Conservation (phyloP, 768 basidiomycete genomes). For the Crepidotus variabilis region DNA sequence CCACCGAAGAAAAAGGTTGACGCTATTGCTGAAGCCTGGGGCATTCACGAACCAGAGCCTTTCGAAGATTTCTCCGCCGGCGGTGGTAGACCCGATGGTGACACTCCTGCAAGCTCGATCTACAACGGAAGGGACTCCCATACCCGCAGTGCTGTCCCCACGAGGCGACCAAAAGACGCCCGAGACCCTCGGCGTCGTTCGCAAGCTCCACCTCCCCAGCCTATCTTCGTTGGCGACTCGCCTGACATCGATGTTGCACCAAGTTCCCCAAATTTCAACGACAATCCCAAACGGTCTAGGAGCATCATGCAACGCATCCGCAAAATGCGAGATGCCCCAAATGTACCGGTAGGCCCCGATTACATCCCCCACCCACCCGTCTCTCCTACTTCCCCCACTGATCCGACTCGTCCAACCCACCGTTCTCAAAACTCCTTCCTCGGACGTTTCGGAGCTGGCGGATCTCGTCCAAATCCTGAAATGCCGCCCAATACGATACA, state of each 20-base stretch:
- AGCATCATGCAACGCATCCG: constrained; percentile 87
- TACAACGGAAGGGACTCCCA: constrained; percentile 61
- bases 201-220: constrained; percentile 73
- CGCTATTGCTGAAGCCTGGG: constrained; percentile 90
- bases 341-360: constrained; percentile 62
- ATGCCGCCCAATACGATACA: constrained; percentile 1
- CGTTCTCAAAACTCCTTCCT: constrained; percentile 72
- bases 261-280: constrained; percentile 38
- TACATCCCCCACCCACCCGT: constrained; percentile 43
- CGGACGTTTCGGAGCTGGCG: constrained; percentile 58
- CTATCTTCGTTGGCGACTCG: constrained; percentile 68
- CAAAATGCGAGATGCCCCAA: constrained; percentile 84
- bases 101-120: constrained; percentile 64
- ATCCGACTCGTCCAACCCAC: constrained; percentile 57
- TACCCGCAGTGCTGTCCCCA: constrained; percentile 19
- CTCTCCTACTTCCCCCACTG: constrained; percentile 39
- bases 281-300: constrained; percentile 66
- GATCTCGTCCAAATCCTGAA: constrained; percentile 21
- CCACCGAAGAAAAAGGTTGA: constrained; percentile 84
- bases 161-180: constrained; percentile 36
- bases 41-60: constrained; percentile 88
- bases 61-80: constrained; percentile 89
- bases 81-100: constrained; percentile 53
- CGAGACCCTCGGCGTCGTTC: constrained; percentile 41
- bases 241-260: constrained; percentile 32